Base-by-base conservation (phyloP, 164 flowering plant species). In the Aristolochia contorta region DNA sequence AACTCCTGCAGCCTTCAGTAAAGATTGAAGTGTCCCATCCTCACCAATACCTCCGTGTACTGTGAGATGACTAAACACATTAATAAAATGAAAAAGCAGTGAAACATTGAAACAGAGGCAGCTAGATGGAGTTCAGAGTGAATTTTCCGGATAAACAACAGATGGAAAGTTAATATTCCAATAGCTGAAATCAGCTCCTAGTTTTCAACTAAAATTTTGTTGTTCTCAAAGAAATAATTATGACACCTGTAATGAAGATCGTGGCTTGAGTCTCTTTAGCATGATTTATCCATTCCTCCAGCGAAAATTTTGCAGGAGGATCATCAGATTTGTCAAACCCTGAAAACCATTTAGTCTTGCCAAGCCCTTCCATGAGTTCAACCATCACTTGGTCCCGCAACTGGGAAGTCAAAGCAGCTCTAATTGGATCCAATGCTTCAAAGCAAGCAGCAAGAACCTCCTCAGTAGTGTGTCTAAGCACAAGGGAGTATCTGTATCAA, bases 21-120 rank as follows among this genome's bases (percentile, higher is more conserved):
- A 61, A 41, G 86, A 82, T 64, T 91, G 96, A 59, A 91, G 86
- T 20, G 96, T 91, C 55, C 97, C 97, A 75, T 91, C 96, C 77
- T 91, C 97, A 30, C 97, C 97, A 60, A 87, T 87, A 59, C 97
- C 95, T 62, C 97, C 97, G 80, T 87, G 97, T 24, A 91, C 97
- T 87, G 77, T 53, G 52, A n/a, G 57, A 21, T 41, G 30, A 13
- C 18, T 23, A 51, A 55, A 23, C 2, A 46, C 6, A 20, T 32
- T n/a, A n/a, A 51, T n/a, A 51, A 49, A 12, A 53, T 50, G 2
- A 61, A 51, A 19, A 18, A 20, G 24, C 47, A 23, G 33, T 23
- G 12, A 59, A 20, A 23, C 22, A 24, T 22, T 25, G 47, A 16
- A 47, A 47, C n/a, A 46, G 13, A 14, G 24, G 30, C 43, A 37